These are phyloP conservation scores for Amaranthus palmeri DNA, from an alignment of 148 eudicot species.

Conservation along the genomic window DNA sequence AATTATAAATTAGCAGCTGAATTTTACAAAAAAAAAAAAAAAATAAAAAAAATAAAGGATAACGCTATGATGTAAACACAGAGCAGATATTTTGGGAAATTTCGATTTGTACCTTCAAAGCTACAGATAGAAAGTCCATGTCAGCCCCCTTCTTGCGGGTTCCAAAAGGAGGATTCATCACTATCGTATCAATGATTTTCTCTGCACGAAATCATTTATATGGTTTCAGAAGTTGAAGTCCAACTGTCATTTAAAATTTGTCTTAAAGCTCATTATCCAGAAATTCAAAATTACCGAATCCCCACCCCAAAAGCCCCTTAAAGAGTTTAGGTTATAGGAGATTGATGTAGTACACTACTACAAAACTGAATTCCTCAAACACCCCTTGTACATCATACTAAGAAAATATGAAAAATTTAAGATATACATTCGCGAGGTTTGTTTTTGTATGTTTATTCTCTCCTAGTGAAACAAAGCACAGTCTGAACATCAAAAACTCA, in stretches of 20 bases:
- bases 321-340: no score
- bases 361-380: no score
- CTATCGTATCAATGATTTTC: slow-evolving; percentile 68
- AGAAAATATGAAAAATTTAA: no score
- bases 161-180: slow-evolving; percentile 99
- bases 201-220: slow-evolving; percentile 34
- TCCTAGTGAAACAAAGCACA: no score
- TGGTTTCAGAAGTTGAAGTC: slow-evolving; percentile 15
- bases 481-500: no score
- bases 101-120: slow-evolving; percentile 50
- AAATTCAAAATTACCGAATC: neutral
- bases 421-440: no score
- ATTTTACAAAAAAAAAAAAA: neutral
- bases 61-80: neutral
- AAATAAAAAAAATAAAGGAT: no score
- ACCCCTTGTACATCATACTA: no score
- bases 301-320: no score
- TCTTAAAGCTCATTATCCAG: neutral
- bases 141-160: slow-evolving; percentile 93
- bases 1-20: neutral
- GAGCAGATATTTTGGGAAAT: neutral
- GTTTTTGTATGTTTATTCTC: no score
- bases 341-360: no score
- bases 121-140: slow-evolving; percentile 81
- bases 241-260: neutral